These are phyloP conservation scores for Filobasidium floriforme DNA, from an alignment of 768 basidiomycete species.

Conservation along the genomic window DNA sequence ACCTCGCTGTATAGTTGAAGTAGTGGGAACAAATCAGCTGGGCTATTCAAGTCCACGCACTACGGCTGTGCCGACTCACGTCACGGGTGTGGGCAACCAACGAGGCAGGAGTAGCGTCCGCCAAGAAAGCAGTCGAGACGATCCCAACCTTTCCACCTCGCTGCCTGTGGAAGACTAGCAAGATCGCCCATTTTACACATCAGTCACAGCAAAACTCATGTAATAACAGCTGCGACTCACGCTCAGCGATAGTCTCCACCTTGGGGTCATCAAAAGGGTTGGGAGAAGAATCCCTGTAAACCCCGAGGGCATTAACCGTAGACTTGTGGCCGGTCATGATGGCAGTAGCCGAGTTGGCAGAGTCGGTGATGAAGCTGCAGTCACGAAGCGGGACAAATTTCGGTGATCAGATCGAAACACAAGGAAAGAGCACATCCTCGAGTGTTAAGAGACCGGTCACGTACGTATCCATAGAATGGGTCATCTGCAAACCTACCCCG, in stretches of 20 bases:
- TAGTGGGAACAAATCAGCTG: too few relatives aligned
- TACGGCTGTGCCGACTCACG: too few relatives aligned
- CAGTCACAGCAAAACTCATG: too few relatives aligned
- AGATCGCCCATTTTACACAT: too few relatives aligned
- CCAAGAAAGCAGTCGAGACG: conserved; percentile 46
- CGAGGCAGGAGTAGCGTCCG: conserved; percentile 46
- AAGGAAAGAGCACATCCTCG: too few relatives aligned
- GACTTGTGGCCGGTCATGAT: conserved; percentile 44
- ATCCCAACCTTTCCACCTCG: conserved; percentile 44
- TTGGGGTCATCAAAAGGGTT: conserved; percentile 40
- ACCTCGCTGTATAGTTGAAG: conserved; percentile 24
- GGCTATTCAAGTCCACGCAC: too few relatives aligned
- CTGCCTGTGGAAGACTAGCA: conserved; percentile 22
- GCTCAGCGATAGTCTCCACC: conserved; percentile 42
- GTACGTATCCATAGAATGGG: conserved; percentile 36
- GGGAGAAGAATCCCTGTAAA: conserved; percentile 41
- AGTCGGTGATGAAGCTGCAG: conserved; percentile 43
- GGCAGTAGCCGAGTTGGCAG: conserved; percentile 47
- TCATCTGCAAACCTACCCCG: conserved; percentile 38
- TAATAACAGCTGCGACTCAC: conserved; percentile 5
- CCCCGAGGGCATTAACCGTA: conserved; percentile 46
- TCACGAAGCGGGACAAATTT: background rate
- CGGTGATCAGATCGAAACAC: too few relatives aligned
- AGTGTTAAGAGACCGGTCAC: too few relatives aligned
- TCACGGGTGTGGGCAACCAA: conserved; percentile 37